Evolutionary conservation across 2,329 filamentous ascomycete species (phyloP).

Genomic region (Hymenoscyphus occultus): DNA sequence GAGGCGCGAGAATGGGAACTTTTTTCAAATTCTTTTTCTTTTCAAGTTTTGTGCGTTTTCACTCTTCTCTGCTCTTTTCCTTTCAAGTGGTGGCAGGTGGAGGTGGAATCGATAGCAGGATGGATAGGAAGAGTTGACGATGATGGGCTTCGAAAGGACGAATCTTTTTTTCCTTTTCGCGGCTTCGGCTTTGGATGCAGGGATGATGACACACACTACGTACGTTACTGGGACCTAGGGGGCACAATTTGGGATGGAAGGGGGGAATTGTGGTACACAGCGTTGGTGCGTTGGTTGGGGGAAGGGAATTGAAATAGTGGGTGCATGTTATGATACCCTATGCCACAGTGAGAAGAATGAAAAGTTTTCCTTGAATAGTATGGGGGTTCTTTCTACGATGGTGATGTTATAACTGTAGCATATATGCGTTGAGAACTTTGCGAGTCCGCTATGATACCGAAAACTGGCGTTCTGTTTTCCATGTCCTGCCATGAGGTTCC

Average conservation of each 20-base stretch:
- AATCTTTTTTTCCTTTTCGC: background rate
- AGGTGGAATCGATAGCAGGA: background rate
- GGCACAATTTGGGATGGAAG: slow-evolving; percentile 8
- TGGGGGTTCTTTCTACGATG: background rate
- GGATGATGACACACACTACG: slow-evolving; percentile 5
- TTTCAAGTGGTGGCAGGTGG: background rate
- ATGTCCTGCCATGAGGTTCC: too few relatives aligned
- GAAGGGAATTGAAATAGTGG: background rate
- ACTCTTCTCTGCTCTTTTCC: slow-evolving; percentile 8
- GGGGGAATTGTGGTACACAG: background rate
- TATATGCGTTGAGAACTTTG: too few relatives aligned
- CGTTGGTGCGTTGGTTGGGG: background rate
- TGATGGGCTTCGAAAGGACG: background rate
- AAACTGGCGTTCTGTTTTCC: too few relatives aligned
- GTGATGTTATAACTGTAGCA: background rate
- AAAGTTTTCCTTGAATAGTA: slow-evolving; percentile 18
- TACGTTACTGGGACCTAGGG: slow-evolving; percentile 5
- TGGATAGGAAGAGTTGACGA: background rate
- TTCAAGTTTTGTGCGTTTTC: background rate
- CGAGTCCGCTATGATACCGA: too few relatives aligned
- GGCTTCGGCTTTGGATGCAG: slow-evolving; percentile 13
- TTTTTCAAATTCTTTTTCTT: slow-evolving; percentile 3
- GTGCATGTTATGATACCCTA: slow-evolving; percentile 30
- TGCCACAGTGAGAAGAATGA: slow-evolving; percentile 17
- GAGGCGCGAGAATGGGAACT: slow-evolving; percentile 18